Evolutionary conservation across 371 early-diverging fungal genomes (phyloP).

Genomic region (Dichotomocladium elegans): DNA sequence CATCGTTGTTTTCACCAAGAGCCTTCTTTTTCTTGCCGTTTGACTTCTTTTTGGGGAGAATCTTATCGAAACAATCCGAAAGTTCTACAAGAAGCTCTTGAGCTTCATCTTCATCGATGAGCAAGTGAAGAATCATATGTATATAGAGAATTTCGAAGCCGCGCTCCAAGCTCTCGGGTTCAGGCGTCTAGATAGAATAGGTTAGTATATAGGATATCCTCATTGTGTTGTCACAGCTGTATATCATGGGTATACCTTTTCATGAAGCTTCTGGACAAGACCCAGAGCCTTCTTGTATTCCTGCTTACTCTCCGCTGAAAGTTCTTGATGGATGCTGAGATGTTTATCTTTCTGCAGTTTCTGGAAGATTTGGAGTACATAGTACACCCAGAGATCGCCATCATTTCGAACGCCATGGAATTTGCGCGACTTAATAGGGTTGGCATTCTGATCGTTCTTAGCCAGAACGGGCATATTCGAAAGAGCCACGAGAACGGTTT

Average conservation of each 20-base stretch:
- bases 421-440: slow-evolving; percentile 44
- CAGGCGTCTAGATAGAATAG: too few species aligned
- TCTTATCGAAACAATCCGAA: slow-evolving; percentile 67
- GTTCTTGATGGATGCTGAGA: slow-evolving; percentile 2
- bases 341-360: slow-evolving; percentile 46
- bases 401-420: slow-evolving; percentile 54
- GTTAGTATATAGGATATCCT: slow-evolving; percentile 27
- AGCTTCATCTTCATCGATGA: slow-evolving; percentile 66
- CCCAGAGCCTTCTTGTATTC: slow-evolving; percentile 21
- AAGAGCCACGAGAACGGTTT: slow-evolving; percentile 64
- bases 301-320: slow-evolving; percentile 14
- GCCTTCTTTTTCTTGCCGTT: slow-evolving; percentile 20
- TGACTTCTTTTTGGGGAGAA: slow-evolving; percentile 47
- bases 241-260: slow-evolving; percentile 1
- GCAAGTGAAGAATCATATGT: slow-evolving; percentile 61
- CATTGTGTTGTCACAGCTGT: slow-evolving; percentile 7
- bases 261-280: slow-evolving; percentile 10
- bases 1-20: slow-evolving; percentile 34
- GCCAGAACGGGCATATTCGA: slow-evolving; percentile 52
- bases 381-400: slow-evolving; percentile 64
- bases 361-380: slow-evolving; percentile 46
- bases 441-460: slow-evolving; percentile 19
- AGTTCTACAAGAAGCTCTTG: slow-evolving; percentile 63
- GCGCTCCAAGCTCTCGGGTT: slow-evolving; percentile 43
- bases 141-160: slow-evolving; percentile 72